phyloP scores from a whole-genome alignment of 371 early-diverging fungal species.

The Syncephalastrum racemosum region DNA sequence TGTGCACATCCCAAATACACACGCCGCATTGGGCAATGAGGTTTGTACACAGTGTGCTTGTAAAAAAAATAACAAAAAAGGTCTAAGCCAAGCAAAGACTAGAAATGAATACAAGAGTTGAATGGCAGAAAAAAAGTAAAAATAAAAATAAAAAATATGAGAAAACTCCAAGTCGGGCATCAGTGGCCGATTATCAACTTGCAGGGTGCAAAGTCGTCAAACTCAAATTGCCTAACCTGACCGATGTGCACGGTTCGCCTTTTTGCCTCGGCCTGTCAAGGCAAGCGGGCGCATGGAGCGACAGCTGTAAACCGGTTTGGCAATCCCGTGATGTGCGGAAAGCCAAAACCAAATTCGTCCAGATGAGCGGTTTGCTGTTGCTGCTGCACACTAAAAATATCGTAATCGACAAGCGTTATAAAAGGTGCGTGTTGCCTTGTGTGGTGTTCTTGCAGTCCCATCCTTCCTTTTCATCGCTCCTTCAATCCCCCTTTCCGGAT shows the following conservation, averaged over 20 bases:
- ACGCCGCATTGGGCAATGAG: no score
- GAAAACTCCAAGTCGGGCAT: background rate
- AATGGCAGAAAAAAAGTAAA: no score
- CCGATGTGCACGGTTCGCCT: background rate
- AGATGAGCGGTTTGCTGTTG: no score
- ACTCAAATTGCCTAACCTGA: conserved; percentile 13
- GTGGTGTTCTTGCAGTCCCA: background rate
- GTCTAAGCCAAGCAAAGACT: conserved; percentile 1
- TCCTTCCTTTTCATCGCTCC: conserved; percentile 9
- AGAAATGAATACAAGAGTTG: no score
- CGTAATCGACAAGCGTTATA: background rate
- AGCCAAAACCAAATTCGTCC: no score
- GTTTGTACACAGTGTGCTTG: no score
- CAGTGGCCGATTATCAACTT: conserved; percentile 17
- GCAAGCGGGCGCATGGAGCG: background rate
- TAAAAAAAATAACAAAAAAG: no score
- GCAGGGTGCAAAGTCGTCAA: conserved; percentile 22
- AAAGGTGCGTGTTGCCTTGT: conserved; percentile 4
- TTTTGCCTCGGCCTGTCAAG: conserved; percentile 1
- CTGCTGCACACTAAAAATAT: background rate
- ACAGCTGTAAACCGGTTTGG: conserved; percentile 2
- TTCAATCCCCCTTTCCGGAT: conserved; percentile 16
- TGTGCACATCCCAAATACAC: no score
- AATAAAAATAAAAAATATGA: background rate
- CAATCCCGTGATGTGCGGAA: no score